Evolutionary conservation across 192 early-diverging fungal species (phyloP).

Genomic region (Coemansia erecta): DNA sequence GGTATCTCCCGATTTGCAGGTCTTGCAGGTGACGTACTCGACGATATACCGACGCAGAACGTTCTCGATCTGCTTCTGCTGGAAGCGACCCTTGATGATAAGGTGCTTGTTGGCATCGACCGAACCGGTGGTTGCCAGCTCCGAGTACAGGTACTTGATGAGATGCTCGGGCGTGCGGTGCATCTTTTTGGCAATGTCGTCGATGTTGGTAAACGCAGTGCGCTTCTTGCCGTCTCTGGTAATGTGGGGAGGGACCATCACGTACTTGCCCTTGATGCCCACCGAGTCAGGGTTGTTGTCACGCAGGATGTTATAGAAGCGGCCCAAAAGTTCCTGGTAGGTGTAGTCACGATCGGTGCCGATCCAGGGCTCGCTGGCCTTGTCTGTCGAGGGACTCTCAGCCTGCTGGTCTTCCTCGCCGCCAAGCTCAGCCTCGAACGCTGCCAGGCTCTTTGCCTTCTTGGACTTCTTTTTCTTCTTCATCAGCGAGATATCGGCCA

Average conservation of each 20-base stretch:
- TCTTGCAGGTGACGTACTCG: constrained; percentile 99
- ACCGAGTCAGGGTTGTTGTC: constrained; percentile 92
- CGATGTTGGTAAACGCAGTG: constrained; percentile 92
- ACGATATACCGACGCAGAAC: constrained; percentile 96
- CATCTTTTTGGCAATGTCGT: constrained; percentile 94
- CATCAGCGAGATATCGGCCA: constrained; percentile 39
- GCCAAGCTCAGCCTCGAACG: constrained; percentile 77
- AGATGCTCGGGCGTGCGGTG: constrained; percentile 94
- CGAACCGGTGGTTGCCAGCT: constrained; percentile 97
- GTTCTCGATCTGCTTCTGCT: constrained; percentile 98
- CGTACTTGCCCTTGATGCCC: constrained; percentile 92
- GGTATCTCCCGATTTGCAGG: constrained; percentile 94
- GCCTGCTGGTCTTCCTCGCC: constrained; percentile 58
- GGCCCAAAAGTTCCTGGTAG: constrained; percentile 84
- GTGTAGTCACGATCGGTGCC: constrained; percentile 90
- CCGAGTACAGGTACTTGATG: constrained; percentile 96
- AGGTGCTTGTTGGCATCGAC: constrained; percentile 88
- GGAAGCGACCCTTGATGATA: constrained; percentile 96
- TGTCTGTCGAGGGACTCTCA: constrained; percentile 32
- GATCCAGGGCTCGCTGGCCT: constrained; percentile 76
- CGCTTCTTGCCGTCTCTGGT: constrained; percentile 93
- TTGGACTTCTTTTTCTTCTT: constrained; percentile 68
- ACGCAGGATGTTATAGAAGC: constrained; percentile 87
- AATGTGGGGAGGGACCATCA: constrained; percentile 89
- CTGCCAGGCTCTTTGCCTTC: constrained; percentile 73